Evolutionary conservation across 306 rosid genomes (phyloP), one percentile per base, ranked within the genome.

Genomic region (Adenanthera pavonina): DNA sequence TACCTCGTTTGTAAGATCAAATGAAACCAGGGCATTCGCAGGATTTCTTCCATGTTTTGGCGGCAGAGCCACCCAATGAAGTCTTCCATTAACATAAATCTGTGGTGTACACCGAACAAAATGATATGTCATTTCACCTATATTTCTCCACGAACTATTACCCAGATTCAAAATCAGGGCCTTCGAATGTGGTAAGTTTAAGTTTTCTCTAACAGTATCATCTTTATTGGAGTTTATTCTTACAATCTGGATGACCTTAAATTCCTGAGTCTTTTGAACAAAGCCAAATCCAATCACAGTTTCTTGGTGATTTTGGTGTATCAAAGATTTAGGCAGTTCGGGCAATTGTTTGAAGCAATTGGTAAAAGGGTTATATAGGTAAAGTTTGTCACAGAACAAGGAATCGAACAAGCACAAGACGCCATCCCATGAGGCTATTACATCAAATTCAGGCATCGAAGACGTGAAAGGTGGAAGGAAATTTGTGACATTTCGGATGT

Each of bases 251-350:
- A 89, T 41, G 5, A 86, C 84, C 67, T 89, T 86, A 46, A 84
- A 82, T 46, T 84, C 83, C 71, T 80, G 64, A 30, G 89, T 80
- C 30, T 17, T 15, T 17, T 79, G 83, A 57, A 53, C 72, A 56
- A 70, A 86, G 13, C 90, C 90, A 46, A 89, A 75, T 43, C 90
- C 92, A 59, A 54, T 80, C 44, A 89, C 81, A n/a, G 78, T 76
- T 44, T 36, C 47, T 66, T 38, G 19, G 3, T 77, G 86, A 68
- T 86, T 71, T 4, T 61, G 71, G 69, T 80, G 80, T 10, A 65
- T 56, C 35, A 51, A 15, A 25, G 83, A 65, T 74, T 78, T 72
- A 20, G 90, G 92, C 51, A 89, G 66, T 74, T 78, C 69, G 17
- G 90, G 92, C 51, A 89, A 80, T 40, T 70, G 77, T 19, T 35